Evolutionary conservation across 2,329 filamentous ascomycete species (phyloP).

Genomic region (Bimuria novae-zelandiae): DNA sequence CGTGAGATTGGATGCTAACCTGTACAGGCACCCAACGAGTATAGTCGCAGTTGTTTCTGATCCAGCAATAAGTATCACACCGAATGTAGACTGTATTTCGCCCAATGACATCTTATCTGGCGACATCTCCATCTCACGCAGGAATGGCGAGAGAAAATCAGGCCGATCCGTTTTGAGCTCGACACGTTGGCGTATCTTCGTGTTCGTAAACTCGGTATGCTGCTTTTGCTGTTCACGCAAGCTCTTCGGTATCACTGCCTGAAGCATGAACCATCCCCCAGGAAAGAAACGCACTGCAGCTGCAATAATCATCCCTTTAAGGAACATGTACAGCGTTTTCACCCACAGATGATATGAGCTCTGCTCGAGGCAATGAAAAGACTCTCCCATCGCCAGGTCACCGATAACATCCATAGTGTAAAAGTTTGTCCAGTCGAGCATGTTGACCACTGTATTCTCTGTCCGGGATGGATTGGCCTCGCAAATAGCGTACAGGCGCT

Average conservation of each 20-base stretch:
- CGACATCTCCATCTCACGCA: constrained; percentile 8
- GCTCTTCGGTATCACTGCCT: neutral
- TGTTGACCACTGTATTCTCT: constrained; percentile 7
- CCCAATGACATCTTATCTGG: constrained; percentile 10
- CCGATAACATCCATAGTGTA: constrained; percentile 23
- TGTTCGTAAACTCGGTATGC: constrained; percentile 9
- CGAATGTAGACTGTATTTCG: constrained; percentile 15
- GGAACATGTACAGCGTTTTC: constrained; percentile 12
- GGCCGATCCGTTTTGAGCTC: constrained; percentile 10
- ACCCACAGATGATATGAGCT: constrained; percentile 21
- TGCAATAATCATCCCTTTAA: constrained; percentile 14
- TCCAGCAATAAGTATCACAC: constrained; percentile 11
- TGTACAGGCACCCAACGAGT: constrained; percentile 3
- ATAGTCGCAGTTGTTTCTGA: constrained; percentile 13
- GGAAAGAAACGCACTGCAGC: constrained; percentile 8
- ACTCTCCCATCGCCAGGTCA: constrained; percentile 30
- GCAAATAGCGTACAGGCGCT: neutral
- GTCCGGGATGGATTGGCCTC: neutral
- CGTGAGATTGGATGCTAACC: constrained; percentile 1
- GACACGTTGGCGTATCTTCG: constrained; percentile 9
- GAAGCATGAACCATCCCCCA: neutral
- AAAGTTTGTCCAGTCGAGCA: constrained; percentile 12
- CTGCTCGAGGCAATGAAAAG: constrained; percentile 29
- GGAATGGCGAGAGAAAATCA: constrained; percentile 13
- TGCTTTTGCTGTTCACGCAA: constrained; percentile 1